Evolutionary conservation across 768 basidiomycete species (phyloP).

Genomic region (Cyathus striatus): DNA sequence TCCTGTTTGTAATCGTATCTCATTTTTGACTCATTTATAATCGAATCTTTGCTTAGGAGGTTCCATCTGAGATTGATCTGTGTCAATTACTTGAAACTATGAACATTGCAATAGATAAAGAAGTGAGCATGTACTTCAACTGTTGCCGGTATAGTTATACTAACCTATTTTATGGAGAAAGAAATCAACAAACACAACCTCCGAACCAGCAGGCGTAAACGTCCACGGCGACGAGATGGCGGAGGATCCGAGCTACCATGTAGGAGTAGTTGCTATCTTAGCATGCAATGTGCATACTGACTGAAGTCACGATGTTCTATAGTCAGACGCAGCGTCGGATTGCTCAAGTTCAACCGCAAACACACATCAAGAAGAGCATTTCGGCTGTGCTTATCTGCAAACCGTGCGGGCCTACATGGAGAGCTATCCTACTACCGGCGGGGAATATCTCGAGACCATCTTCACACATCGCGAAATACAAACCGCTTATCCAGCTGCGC

Average conservation of each 20-base stretch:
- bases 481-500: conserved; percentile 54
- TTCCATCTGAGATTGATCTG: too few species aligned
- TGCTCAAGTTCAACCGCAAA: conserved; percentile 39
- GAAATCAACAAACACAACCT: conserved; percentile 23
- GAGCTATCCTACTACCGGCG: conserved; percentile 53
- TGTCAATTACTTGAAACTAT: too few species aligned
- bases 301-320: too few species aligned
- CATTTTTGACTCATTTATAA: too few species aligned
- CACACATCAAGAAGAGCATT: conserved; percentile 22
- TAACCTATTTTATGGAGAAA: conserved; percentile 38
- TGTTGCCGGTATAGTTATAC: too few species aligned
- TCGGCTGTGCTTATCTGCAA: conserved; percentile 62
- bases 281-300: too few species aligned
- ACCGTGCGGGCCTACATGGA: conserved; percentile 53
- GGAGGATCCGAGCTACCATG: conserved; percentile 41
- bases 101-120: too few species aligned
- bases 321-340: conserved; percentile 41
- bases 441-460: conserved; percentile 74
- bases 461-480: conserved; percentile 74
- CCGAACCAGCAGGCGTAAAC: conserved; percentile 9
- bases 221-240: conserved; percentile 36
- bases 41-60: too few species aligned
- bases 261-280: too few species aligned
- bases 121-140: too few species aligned
- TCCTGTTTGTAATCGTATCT: too few species aligned